Evolutionary conservation across 352 stramenopile genomes (phyloP), one percentile per base, ranked within the genome.

Genomic region (Phytophthora macrochlamydospora): DNA sequence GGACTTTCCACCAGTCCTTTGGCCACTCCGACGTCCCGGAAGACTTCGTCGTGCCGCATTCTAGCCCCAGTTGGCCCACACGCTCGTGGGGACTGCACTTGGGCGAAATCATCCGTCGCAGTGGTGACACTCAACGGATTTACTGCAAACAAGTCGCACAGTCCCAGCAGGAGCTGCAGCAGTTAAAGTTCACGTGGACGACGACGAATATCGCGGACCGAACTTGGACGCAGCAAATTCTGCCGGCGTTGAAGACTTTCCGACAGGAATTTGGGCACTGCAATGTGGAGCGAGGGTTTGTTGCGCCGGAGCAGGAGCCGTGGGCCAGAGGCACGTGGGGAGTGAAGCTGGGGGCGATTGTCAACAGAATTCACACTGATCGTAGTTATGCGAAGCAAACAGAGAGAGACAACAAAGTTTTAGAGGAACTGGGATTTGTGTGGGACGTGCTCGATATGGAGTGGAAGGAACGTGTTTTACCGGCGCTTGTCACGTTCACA

Each of bases 381-480:
- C 49, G 40, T 1, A 73, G 64, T 18, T 73, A 70, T 30, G 42
- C 32, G 0, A 44, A 60, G 11, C 68, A 73, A 58, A 28, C 50
- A 4, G 64, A 40, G 9, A 18, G 51, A 31, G 58, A 73, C 31
- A 63, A 54, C 13, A 44, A 52, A 6, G 18, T 32, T 6, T 35
- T 76, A 40, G 51, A 60, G 1, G 57, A 57, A 1, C 55, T 76
- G 51, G 59, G 50, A 2, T 73, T 76, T 38, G 7, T 67, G 14
- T 73, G 63, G 64, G 54, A 70, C 32, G 32, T 56, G 1, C 48
- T 32, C 12, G 68, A 73, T 44, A 33, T 73, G 2, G 59, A 76
- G 31, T 76, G 68, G 68, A 43, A 76, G n/a, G 63, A 70, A 24
- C 49, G 63, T n/a, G 51, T 76, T 54, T 59, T 73, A 24, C 68